Conservation (phyloP, 352 stramenopile species). For the Phytopythium delawarense region DNA sequence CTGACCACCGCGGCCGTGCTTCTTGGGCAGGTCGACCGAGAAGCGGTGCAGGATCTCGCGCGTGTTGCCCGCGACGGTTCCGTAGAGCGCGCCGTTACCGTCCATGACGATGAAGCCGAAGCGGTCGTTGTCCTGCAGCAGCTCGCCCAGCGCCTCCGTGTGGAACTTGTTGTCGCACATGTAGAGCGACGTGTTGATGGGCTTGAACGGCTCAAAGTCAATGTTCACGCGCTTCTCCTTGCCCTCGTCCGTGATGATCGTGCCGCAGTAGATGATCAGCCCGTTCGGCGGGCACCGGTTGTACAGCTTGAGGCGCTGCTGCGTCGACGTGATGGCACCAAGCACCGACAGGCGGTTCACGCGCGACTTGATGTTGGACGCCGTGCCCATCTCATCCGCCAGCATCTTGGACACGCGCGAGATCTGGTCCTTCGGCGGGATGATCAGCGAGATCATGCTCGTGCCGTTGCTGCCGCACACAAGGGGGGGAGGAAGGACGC, state of each 20-base stretch:
- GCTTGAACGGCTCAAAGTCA: constrained; percentile 99
- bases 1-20: constrained; percentile 99
- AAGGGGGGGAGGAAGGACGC: not conserved
- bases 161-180: constrained; percentile 99
- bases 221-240: constrained; percentile 99
- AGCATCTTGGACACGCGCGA: constrained; percentile 98
- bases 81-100: constrained; percentile 98
- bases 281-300: constrained; percentile 96
- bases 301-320: constrained; percentile 99
- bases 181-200: constrained; percentile 99
- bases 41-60: constrained; percentile 95
- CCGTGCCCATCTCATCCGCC: constrained; percentile 98
- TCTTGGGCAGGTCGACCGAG: constrained; percentile 98
- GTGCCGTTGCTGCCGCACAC: constrained; percentile 91
- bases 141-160: constrained; percentile 97
- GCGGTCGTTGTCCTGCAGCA: constrained; percentile 98
- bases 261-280: constrained; percentile 99
- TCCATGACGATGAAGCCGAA: constrained; percentile 99
- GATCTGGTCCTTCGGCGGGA: constrained; percentile 98
- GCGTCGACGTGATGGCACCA: constrained; percentile 98
- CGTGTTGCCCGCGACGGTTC: constrained; percentile 94
- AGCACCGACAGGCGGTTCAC: constrained; percentile 98
- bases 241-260: constrained; percentile 98
- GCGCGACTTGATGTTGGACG: constrained; percentile 99
- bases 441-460: constrained; percentile 99